phyloP scores from a whole-genome alignment of 108 stramenopile genomes.

The Skeletonema costatum region DNA sequence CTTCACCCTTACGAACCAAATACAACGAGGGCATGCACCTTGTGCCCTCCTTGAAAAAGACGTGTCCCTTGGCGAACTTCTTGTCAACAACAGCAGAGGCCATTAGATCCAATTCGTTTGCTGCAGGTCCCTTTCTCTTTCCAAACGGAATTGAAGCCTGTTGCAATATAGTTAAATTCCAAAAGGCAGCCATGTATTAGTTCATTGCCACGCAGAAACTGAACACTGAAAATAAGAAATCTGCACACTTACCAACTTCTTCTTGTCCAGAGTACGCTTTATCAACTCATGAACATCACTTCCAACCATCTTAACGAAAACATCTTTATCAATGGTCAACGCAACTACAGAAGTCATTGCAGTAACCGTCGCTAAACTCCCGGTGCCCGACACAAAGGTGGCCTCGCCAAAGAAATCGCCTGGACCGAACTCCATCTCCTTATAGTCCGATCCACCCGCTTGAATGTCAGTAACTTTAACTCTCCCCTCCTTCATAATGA shows the following conservation, averaged over 20 bases:
- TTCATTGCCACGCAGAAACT: conserved; percentile 2
- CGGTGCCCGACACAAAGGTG: conserved; percentile 54
- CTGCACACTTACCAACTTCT: conserved; percentile 48
- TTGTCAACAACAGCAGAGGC: conserved; percentile 50
- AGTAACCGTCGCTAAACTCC: not conserved
- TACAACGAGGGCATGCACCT: conserved; percentile 53
- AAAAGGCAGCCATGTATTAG: not conserved
- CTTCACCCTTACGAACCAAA: conserved; percentile 60
- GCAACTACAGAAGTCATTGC: conserved; percentile 43
- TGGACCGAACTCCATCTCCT: conserved; percentile 49
- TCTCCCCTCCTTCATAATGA: conserved; percentile 76
- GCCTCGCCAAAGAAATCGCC: conserved; percentile 71
- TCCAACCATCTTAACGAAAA: conserved; percentile 58
- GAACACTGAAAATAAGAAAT: not conserved
- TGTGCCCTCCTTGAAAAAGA: conserved; percentile 81
- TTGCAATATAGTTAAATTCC: not conserved
- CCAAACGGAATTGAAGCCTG: conserved; percentile 44
- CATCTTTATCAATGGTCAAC: conserved; percentile 51
- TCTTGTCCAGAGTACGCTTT: conserved; percentile 52
- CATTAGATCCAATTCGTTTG: conserved; percentile 56
- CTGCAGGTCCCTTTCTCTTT: conserved; percentile 38
- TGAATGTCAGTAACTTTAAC: conserved; percentile 50
- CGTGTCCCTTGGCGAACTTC: conserved; percentile 59
- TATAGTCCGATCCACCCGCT: conserved; percentile 43
- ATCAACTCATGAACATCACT: conserved; percentile 40